phyloP scores from a whole-genome alignment of 805 yeast species.

The Ascoidea asiatica region DNA sequence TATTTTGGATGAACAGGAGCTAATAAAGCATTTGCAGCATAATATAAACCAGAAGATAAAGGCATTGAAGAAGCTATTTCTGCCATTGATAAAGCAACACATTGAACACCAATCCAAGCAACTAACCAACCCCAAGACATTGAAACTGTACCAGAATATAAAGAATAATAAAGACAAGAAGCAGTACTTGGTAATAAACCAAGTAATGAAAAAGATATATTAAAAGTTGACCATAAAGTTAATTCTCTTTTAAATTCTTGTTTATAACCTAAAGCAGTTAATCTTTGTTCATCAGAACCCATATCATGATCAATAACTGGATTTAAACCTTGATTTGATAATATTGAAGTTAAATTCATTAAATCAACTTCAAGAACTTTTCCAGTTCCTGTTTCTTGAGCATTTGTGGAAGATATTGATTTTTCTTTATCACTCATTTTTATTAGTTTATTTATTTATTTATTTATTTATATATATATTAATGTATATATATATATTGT shows the following conservation, averaged over 20 bases:
- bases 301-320: conserved; percentile 30
- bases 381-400: conserved; percentile 16
- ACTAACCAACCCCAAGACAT: conserved; percentile 50
- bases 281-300: conserved; percentile 36
- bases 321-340: background rate
- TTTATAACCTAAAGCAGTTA: conserved; percentile 42
- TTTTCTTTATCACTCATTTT: background rate
- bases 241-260: conserved; percentile 52
- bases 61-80: conserved; percentile 57
- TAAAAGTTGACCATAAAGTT: conserved; percentile 40
- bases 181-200: conserved; percentile 55
- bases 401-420: conserved; percentile 9
- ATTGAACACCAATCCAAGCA: conserved; percentile 39
- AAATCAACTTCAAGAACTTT: conserved; percentile 23
- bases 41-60: conserved; percentile 56
- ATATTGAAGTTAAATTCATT: background rate
- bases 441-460: background rate
- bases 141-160: conserved; percentile 52
- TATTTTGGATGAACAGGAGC: conserved; percentile 36
- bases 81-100: conserved; percentile 50
- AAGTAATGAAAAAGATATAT: conserved; percentile 51
- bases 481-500: too few relatives aligned
- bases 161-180: conserved; percentile 46
- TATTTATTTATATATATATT: too few relatives aligned
- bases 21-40: conserved; percentile 34